A percentile compares a stretch with the other conserved stretches of the same genome.
Conservation (phyloP, 441 rosid genomes). For the Adansonia grandidieri region DNA sequence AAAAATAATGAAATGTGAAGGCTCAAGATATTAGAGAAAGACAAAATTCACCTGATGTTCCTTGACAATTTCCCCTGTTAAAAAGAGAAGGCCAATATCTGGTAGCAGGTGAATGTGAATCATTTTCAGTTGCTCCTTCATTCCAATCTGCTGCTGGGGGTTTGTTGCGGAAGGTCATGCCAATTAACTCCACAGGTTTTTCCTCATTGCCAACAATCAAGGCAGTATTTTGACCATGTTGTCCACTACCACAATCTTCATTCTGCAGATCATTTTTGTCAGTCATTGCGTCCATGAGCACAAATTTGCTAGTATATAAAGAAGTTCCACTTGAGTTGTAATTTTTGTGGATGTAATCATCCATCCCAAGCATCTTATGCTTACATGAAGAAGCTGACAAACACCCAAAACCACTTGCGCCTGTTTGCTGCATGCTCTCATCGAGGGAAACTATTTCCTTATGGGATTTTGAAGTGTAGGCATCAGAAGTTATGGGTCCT, state of each 20-base stretch:
- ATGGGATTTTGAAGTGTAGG: constrained; percentile 29
- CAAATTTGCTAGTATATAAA: constrained; percentile 29
- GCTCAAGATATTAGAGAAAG: constrained; percentile 19
- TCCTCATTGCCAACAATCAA: constrained; percentile 32
- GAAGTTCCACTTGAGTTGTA: constrained; percentile 25
- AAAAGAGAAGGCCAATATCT: constrained; percentile 33
- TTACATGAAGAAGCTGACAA: constrained; percentile 34
- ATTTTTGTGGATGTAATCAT: constrained; percentile 20
- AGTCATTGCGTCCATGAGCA: constrained; percentile 29
- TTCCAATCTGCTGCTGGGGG: constrained; percentile 49
- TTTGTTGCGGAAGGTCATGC: constrained; percentile 59
- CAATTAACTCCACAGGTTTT: constrained; percentile 41
- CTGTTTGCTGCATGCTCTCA: constrained; percentile 39
- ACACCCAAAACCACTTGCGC: constrained; percentile 31
- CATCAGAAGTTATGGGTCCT: constrained; percentile 40
- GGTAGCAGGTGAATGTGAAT: constrained; percentile 37
- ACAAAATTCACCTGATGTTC: constrained; percentile 53
- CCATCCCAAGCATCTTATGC: constrained; percentile 26
- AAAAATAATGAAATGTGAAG: constrained; percentile 2
- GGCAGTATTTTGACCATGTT: constrained; percentile 34
- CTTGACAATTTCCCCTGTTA: constrained; percentile 37
- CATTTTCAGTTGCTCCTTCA: constrained; percentile 43
- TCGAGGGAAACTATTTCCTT: constrained; percentile 33
- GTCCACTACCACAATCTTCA: constrained; percentile 32
- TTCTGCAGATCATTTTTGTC: constrained; percentile 30